phyloP scores from a whole-genome alignment of 345 rosid species.

The Pistacia vera region DNA sequence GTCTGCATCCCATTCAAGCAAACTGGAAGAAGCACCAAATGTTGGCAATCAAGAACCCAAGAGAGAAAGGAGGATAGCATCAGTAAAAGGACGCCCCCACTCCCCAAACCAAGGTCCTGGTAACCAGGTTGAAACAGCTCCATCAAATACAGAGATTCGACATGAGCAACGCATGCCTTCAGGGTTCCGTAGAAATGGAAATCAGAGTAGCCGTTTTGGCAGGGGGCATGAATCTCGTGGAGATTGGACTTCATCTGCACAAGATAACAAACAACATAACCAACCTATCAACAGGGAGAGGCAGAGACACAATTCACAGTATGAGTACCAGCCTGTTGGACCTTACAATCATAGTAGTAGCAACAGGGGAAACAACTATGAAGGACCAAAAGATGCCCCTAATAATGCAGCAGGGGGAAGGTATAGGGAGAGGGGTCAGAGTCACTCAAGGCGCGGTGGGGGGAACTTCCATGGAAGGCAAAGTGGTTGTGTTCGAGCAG shows the following conservation, averaged over 20 bases:
- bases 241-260: conserved; percentile 69
- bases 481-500: conserved; percentile 44
- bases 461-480: conserved; percentile 49
- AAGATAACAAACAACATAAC: conserved; percentile 54
- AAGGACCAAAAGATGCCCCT: conserved; percentile 53
- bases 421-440: conserved; percentile 71
- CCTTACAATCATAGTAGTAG: conserved; percentile 34
- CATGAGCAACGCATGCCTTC: conserved; percentile 44
- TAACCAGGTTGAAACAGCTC: conserved; percentile 29
- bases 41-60: conserved; percentile 44
- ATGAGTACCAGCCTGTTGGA: conserved; percentile 84
- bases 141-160: conserved; percentile 38
- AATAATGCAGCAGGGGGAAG: conserved; percentile 53
- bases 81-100: conserved; percentile 37
- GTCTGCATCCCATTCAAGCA: conserved; percentile 22
- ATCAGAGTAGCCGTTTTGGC: conserved; percentile 51
- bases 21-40: conserved; percentile 35
- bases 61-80: conserved; percentile 48
- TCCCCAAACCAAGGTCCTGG: conserved; percentile 42
- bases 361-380: conserved; percentile 39
- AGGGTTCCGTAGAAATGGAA: conserved; percentile 57
- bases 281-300: conserved; percentile 56
- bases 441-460: conserved; percentile 61
- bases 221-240: conserved; percentile 65
- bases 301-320: conserved; percentile 63